Evolutionary conservation across 1,284 basidiomycete species (phyloP).

Genomic region (Paramarasmius palmivorus): DNA sequence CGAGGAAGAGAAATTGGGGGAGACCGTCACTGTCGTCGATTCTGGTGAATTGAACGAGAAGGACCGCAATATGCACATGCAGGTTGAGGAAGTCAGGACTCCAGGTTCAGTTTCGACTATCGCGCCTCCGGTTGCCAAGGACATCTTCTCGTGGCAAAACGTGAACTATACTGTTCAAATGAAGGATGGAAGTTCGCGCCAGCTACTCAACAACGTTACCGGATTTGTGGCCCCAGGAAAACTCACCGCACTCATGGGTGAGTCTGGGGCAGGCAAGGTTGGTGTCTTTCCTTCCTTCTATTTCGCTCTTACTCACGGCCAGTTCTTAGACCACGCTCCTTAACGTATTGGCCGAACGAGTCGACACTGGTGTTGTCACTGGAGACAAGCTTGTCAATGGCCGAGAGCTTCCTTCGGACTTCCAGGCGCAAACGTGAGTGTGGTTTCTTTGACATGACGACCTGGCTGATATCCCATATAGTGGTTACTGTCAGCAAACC

Average conservation of each 20-base stretch:
- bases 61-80: no score
- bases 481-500: constrained; percentile 76
- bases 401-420: constrained; percentile 65
- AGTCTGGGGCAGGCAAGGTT: constrained; percentile 65
- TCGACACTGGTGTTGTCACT: constrained; percentile 69
- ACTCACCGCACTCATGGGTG: constrained; percentile 70
- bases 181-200: constrained; percentile 33
- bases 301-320: neutral
- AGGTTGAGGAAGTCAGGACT: no score
- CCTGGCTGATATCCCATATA: neutral
- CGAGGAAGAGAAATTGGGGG: constrained; percentile 26
- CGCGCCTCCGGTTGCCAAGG: constrained; percentile 29
- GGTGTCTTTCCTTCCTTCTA: neutral
- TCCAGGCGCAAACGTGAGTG: constrained; percentile 65
- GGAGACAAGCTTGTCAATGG: constrained; percentile 83
- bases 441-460: neutral
- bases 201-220: constrained; percentile 73
- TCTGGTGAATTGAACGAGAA: neutral
- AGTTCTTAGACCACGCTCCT: constrained; percentile 35
- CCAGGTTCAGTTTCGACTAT: constrained; percentile 15
- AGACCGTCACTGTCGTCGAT: constrained; percentile 18
- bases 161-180: constrained; percentile 66
- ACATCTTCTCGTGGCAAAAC: constrained; percentile 61
- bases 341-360: constrained; percentile 68
- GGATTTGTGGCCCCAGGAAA: constrained; percentile 82